Conservation (phyloP, 208 protist species). For the Trypanosoma caninum region DNA sequence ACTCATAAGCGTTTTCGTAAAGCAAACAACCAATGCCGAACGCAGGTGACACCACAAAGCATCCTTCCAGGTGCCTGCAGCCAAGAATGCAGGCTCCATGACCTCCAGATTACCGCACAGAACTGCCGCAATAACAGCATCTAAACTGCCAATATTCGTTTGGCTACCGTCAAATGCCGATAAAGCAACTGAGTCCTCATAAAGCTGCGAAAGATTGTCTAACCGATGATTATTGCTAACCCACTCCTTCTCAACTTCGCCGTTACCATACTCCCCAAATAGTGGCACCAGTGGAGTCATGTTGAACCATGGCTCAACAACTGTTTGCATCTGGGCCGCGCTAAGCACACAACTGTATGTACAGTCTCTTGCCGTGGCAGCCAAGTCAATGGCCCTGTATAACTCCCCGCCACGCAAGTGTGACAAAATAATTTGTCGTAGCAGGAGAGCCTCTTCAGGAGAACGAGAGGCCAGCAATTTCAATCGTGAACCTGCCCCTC, state of each 20-base stretch:
- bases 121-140: conserved; percentile 64
- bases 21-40: conserved; percentile 58
- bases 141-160: conserved; percentile 24
- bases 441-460: conserved; percentile 50
- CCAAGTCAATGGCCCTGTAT: conserved; percentile 51
- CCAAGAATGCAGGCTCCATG: conserved; percentile 56
- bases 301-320: conserved; percentile 64
- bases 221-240: conserved; percentile 71
- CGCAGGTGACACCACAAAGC: conserved; percentile 74
- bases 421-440: conserved; percentile 69
- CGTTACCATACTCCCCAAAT: conserved; percentile 84
- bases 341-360: conserved; percentile 77
- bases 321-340: conserved; percentile 75
- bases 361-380: conserved; percentile 44
- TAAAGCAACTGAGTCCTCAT: conserved; percentile 40
- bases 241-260: conserved; percentile 49
- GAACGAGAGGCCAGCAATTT: conserved; percentile 12
- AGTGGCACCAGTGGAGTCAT: conserved; percentile 59
- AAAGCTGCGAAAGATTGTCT: conserved; percentile 71
- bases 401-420: conserved; percentile 70
- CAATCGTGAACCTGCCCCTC: conserved; percentile 27
- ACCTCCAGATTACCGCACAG: conserved; percentile 70
- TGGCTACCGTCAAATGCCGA: conserved; percentile 7
- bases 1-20: conserved; percentile 63
- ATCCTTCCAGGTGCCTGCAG: conserved; percentile 55